These are phyloP conservation scores for Euphorbia celastroides DNA, from an alignment of 441 rosid genomes.

Conservation along the genomic window DNA sequence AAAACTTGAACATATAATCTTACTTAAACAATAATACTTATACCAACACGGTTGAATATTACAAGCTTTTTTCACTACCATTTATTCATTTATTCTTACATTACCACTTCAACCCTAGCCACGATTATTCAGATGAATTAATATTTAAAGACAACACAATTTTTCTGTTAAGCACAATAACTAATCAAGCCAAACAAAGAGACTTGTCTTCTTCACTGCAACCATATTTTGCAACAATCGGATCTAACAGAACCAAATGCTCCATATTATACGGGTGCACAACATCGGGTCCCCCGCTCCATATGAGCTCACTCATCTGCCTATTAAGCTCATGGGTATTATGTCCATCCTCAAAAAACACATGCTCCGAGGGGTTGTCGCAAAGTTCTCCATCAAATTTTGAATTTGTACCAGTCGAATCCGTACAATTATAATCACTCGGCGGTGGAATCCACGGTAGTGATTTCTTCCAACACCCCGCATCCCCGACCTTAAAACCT, in stretches of 20 bases:
- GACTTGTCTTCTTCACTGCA: not conserved
- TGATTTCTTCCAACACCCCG: slow-evolving; percentile 26
- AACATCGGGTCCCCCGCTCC: slow-evolving; percentile 26
- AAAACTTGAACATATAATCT: too few relatives aligned
- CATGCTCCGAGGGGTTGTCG: slow-evolving; percentile 24
- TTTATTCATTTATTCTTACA: too few relatives aligned
- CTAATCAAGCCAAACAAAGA: not conserved
- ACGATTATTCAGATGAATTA: not conserved
- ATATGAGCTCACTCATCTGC: slow-evolving; percentile 29
- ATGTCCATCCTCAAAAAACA: slow-evolving; percentile 34
- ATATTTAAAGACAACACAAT: too few relatives aligned
- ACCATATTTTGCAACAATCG: not conserved
- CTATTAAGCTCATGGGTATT: slow-evolving; percentile 25
- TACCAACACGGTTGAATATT: too few relatives aligned
- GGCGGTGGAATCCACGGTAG: not conserved
- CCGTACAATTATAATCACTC: not conserved
- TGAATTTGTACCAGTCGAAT: not conserved
- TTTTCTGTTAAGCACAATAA: not conserved
- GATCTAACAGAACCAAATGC: slow-evolving; percentile 3
- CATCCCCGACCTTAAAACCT: slow-evolving; percentile 35
- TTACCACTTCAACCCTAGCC: too few relatives aligned
- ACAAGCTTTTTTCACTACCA: too few relatives aligned
- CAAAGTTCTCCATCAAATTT: not conserved
- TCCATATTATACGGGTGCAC: slow-evolving; percentile 27
- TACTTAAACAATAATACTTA: too few relatives aligned